phyloP scores from a whole-genome alignment of 345 rosid genomes.

The Eucalyptus sideroxylon region DNA sequence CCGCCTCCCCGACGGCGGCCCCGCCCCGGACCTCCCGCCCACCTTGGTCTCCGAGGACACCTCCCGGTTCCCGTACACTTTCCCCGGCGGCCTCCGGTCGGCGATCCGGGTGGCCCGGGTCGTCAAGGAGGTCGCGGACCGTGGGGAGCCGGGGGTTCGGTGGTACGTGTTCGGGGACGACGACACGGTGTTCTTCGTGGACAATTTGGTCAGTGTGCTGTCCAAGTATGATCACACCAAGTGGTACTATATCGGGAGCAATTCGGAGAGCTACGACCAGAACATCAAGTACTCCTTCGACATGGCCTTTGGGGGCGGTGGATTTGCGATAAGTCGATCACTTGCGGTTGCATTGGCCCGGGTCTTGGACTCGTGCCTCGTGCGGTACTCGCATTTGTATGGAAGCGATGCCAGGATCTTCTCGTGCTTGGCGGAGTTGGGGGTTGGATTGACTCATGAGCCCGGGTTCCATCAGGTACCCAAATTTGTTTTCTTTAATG shows the following conservation, averaged over 20 bases:
- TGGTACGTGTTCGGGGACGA: slow-evolving; percentile 97
- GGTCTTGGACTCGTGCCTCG: slow-evolving; percentile 74
- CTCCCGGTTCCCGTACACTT: slow-evolving; percentile 62
- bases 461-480: slow-evolving; percentile 96
- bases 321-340: slow-evolving; percentile 66
- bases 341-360: slow-evolving; percentile 46
- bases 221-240: slow-evolving; percentile 65
- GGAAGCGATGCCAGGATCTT: slow-evolving; percentile 80
- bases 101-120: slow-evolving; percentile 83
- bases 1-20: background rate
- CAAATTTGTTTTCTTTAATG: background rate
- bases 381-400: slow-evolving; percentile 68
- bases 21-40: slow-evolving; percentile 33
- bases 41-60: slow-evolving; percentile 43
- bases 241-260: slow-evolving; percentile 76
- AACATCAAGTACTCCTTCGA: slow-evolving; percentile 62
- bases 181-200: slow-evolving; percentile 81
- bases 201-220: slow-evolving; percentile 57
- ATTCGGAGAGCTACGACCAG: slow-evolving; percentile 79
- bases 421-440: slow-evolving; percentile 83
- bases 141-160: slow-evolving; percentile 36
- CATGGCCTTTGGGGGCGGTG: slow-evolving; percentile 97
- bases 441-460: slow-evolving; percentile 73
- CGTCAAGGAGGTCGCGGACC: slow-evolving; percentile 74
- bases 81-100: slow-evolving; percentile 62